Evolutionary conservation across 1,284 basidiomycete species (phyloP), one percentile per base, ranked within the genome.

Genomic region (Boletellus sp.): DNA sequence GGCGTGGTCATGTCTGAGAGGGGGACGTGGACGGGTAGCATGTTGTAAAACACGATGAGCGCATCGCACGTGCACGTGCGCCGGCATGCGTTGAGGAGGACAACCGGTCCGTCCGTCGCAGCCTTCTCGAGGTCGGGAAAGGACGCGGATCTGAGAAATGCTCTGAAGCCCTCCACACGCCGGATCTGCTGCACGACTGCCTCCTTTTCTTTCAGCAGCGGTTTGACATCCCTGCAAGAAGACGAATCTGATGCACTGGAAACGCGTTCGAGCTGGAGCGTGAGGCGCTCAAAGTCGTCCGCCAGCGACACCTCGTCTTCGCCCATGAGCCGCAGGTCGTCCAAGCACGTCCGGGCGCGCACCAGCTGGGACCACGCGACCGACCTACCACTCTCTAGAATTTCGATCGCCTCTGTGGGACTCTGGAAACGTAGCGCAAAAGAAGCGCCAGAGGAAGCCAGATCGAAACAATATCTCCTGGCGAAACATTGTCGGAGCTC

Each of bases 31-130:
- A 40, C 52, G 13, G 58, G 60, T 12, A 35, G 40, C 3, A 36
- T 49, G 28, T 52, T 49, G 33, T 50, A 21, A 32, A 53, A 38
- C 26, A 67, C 24, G 30, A 68, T 65, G 28, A 71, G 38, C 4
- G 62, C 67, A 43, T 69, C 64, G 15, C 63, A 68, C 4, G 60
- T 55, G 42, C 61, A 40, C 32, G 15, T 38, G 37, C 24, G 56
- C 61, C 12, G 30, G 13, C 30, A 32, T 18, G 61, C 54, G 47
- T 67, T 73, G 19, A 72, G 49, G 24, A 66, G 52, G 45, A 74
- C 63, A 12, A 73, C 65, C 0, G 73, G 72, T 2, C 72, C 71
- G 21, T 63, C 64, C 1, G 38, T 49, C 4, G 68, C 64, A 4
- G 57, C 72, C 40, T 58, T 51, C 6, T 60, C 63, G 19, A 75